Evolutionary conservation across 1,284 basidiomycete species (phyloP), one percentile per base, ranked within the genome.

Genomic region (Malassezia globosa): DNA sequence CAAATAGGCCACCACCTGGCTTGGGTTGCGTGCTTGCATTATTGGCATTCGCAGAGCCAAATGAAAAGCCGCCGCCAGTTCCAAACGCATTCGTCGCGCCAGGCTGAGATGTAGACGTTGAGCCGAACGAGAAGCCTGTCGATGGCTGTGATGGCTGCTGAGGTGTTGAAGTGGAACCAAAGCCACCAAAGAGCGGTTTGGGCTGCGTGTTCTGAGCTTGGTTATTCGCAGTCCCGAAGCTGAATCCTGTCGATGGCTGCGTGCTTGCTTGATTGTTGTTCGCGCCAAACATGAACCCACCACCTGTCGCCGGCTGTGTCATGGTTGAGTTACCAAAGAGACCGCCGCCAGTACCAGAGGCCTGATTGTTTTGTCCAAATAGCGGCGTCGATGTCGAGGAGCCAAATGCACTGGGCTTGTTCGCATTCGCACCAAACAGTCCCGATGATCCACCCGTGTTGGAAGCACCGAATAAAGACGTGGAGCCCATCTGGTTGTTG

Each of bases 1-100:
- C 77, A 60, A 84, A 83, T 13, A 83, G 64, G n/a, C n/a, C n/a
- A 39, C 77, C 73, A 3, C 74, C 60, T 3, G 50, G 50, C 46
- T 52, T 64, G 21, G 46, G 10, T 2, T 14, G 7, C 5, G 33
- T 35, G 13, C 37, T 36, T 1, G 46, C 25, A 44, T 60, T 48
- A 23, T 36, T 44, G 33, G 34, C 31, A 46, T 55, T 48, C 42
- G 42, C 46, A 2, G 42, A 37, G 24, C 60, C 60, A 31, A 60
- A 60, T 8, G 58, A 58, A 42, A 66, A 59, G 37, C 56, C 21
- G 6, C 19, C 7, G 33, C 26, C 25, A 27, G 22, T 22, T 51
- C 55, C 71, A 60, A 60, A 66, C 56, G 43, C 37, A n/a, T 34
- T 56, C n/a, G 58, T 54, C 33, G 56, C 40, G 16, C 43, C 46